Base-by-base conservation (phyloP, 169 alveolate genomes). In the Blepharisma undulans region DNA sequence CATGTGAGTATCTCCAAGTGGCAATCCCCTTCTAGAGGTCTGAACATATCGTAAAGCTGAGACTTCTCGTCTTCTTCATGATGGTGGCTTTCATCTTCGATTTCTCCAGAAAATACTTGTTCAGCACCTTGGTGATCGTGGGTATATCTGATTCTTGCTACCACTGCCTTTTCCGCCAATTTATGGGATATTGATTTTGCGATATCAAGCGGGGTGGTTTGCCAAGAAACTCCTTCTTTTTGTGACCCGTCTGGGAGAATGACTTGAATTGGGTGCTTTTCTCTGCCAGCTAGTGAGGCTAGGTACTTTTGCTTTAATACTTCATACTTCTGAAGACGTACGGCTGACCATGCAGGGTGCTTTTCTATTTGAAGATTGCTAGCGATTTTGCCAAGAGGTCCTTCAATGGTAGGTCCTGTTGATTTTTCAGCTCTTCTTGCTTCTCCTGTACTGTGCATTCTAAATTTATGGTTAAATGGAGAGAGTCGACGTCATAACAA, bases 1-100 rank as follows among this genome's bases (percentile, higher is more conserved):
- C 99, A 98, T 86, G 93, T 98, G 30, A 98, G 96, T 30, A 98
- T 93, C 91, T 97, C 96, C 4, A 98, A 36, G 85, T 97, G 96
- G 88, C 99, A 99, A 92, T 97, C 99, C 27, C 99, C 99, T 91
- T 99, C 99, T 21, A 99, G 94, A 34, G 99, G 99, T 90, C 99
- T 96, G 59, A 93, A 90, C 88, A 99, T 85, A 93, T 99, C 99
- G 32, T 29, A 72, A 36, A 91, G 71, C 88, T 81, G 72, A 36
- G 88, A 74, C 88, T 88, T 77, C 88, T 94, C 92, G 61, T 81
- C 94, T 78, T 94, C 97, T 61, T 95, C 99, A 25, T 89, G 98
- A 80, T 84, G 78, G 29, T 86, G 84, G 66, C 96, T 98, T 72
- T 98, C 99, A 32, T 95, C 98, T 5, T 48, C 66, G 2, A 48